phyloP scores from a whole-genome alignment of 371 early-diverging fungal genomes.

The Chytridiales sp. region DNA sequence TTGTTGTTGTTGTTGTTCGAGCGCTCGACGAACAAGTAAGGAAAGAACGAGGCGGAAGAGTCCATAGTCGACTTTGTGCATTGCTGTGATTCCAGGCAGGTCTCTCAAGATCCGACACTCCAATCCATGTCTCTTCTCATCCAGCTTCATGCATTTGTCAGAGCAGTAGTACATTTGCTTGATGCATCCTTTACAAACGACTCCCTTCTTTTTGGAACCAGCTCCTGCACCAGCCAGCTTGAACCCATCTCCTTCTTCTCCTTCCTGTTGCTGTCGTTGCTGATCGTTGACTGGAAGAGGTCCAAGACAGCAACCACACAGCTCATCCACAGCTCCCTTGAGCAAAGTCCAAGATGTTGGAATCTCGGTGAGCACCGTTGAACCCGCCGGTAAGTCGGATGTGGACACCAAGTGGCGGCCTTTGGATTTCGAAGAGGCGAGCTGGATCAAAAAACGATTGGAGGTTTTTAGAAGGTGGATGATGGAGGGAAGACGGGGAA shows the following conservation, averaged over 20 bases:
- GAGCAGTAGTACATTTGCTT: slow-evolving; percentile 38
- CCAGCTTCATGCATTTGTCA: slow-evolving; percentile 15
- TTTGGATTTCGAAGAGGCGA: slow-evolving; percentile 14
- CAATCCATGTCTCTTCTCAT: slow-evolving; percentile 18
- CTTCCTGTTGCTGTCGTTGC: background rate
- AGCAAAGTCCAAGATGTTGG: slow-evolving; percentile 25
- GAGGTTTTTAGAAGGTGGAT: too few relatives aligned
- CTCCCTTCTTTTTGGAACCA: background rate
- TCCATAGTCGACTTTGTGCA: slow-evolving; percentile 25
- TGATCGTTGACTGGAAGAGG: background rate
- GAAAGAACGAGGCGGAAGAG: slow-evolving; percentile 28
- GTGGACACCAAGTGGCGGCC: slow-evolving; percentile 21
- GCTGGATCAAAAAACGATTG: too few relatives aligned
- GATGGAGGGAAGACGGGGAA: too few relatives aligned
- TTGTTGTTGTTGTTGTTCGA: background rate
- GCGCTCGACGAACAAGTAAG: slow-evolving; percentile 15
- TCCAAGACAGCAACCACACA: slow-evolving; percentile 23
- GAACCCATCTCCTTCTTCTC: background rate
- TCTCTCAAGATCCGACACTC: slow-evolving; percentile 24
- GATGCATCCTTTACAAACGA: slow-evolving; percentile 27
- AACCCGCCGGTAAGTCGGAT: slow-evolving; percentile 7
- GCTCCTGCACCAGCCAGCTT: background rate
- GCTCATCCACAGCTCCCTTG: slow-evolving; percentile 15
- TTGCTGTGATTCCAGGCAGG: slow-evolving; percentile 36
- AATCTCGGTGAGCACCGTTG: slow-evolving; percentile 24